These are phyloP conservation scores for Orbilia blumenaviensis DNA, from an alignment of 2,329 filamentous ascomycete species.

Conservation along the genomic window DNA sequence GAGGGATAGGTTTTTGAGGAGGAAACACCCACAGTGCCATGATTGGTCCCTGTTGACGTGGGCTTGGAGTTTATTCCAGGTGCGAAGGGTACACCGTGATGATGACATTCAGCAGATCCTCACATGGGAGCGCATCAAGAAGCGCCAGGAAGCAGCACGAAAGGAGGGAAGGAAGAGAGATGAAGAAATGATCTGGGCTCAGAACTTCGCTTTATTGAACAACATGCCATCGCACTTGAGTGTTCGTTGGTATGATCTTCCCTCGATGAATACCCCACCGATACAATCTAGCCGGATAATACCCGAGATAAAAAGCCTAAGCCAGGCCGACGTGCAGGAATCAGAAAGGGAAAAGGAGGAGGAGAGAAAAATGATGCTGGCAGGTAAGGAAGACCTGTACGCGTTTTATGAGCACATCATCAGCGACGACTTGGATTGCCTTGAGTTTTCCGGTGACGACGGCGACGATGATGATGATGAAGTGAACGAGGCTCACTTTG, in stretches of 20 bases:
- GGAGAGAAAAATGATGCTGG: conserved; percentile 11
- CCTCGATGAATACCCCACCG: conserved; percentile 2
- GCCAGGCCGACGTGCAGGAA: conserved; percentile 1
- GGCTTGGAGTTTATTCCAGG: conserved; percentile 47
- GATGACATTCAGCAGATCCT: not conserved
- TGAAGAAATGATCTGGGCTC: conserved; percentile 12
- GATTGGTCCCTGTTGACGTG: conserved; percentile 39
- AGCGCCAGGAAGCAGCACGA: not conserved
- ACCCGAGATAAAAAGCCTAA: not conserved
- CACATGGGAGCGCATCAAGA: not conserved
- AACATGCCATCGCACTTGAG: conserved; percentile 24
- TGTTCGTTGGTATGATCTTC: not conserved
- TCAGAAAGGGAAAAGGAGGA: conserved; percentile 11
- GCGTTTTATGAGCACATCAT: conserved; percentile 49
- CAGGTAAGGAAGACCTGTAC: conserved; percentile 49
- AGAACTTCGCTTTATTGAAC: conserved; percentile 20
- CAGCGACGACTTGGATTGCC: conserved; percentile 28
- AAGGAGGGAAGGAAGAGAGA: not conserved
- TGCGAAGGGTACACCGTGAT: not conserved
- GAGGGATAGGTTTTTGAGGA: conserved; percentile 18
- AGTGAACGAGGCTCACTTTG: conserved; percentile 36
- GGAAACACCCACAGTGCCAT: conserved; percentile 12
- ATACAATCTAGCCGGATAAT: not conserved
- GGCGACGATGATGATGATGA: conserved; percentile 21
- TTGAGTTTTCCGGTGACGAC: conserved; percentile 5